Evolutionary conservation across 371 early-diverging fungal genomes (phyloP), one percentile per base, ranked within the genome.

Genomic region (Nematocida sp.): DNA sequence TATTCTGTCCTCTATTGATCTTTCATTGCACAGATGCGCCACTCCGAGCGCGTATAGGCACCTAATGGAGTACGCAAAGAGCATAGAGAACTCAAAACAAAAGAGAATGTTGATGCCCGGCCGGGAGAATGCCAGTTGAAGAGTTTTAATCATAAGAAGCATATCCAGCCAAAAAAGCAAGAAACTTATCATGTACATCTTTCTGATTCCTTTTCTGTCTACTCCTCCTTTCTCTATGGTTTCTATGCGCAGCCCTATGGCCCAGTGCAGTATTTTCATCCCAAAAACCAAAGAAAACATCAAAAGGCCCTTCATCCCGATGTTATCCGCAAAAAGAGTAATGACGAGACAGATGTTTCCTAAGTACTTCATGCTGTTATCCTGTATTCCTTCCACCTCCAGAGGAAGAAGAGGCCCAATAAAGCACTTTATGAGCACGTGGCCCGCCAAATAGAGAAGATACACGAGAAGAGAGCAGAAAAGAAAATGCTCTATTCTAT

Each of bases 311-410:
- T 53, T 65, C 30, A 81, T 33, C 30, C 38, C 60, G 4, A 82
- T 48, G 47, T 82, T 78, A 47, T 80, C 64, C 23, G 78, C 61
- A 77, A 84, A 84, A 2, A 81, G 32, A 53, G 80, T 76, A 3
- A 82, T 39, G 35, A 81, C 64, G 36, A 84, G 42, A 9, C 80
- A 42, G 13, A 78, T 59, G 39, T 82, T 81, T 20, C 79, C 68
- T 20, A 81, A 33, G 45, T 80, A 81, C 11, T 65, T 26, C 32
- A 77, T 63, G 1, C 55, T 30, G 26, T 78, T 67, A 28, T 84
- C 84, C 38, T 82, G 78, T 35, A 81, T 55, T n/a, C 53, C 55
- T 42, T 65, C 49, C n/a, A 55, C 51, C 30, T 84, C 82, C 47
- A 80, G 59, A 2, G 55, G 16, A 11, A 65, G 40, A 9, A 84